Evolutionary conservation across 2,329 filamentous ascomycete species (phyloP), one percentile per base, ranked within the genome.

Genomic region (Cercospora brassicicola): DNA sequence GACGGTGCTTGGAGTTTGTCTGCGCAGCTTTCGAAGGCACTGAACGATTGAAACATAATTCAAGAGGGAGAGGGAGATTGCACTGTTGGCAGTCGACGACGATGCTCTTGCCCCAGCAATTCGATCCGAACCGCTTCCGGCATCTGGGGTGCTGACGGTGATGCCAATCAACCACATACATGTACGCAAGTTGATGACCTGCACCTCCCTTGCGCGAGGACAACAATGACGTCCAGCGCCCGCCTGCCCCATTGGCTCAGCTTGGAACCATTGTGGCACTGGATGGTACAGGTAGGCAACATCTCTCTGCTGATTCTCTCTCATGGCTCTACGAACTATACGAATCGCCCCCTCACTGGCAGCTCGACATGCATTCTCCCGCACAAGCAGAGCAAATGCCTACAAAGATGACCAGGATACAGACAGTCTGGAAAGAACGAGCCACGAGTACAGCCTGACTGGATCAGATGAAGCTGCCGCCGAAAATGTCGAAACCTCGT

Each of bases 351-450:
- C 33, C 4, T 18, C 62, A 11, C 5, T 10, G 23, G 28, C 48
- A 15, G 48, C 62, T 4, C 53, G 48, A 11, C 48, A 42, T 11
- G 7, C 62, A 18, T 64, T 64, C 11, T 42, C 62, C 13, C 23
- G 2, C 26, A 53, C 62, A n/a, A 28, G 28, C n/a, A 42, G 20
- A 56, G 10, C 51, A 15, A 20, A 18, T 30, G 62, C 53, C 18
- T 64, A 51, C 26, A 64, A 64, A 33, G 62, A 64, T n/a, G 31
- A 36, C 13, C 62, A 64, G 13, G 51, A 64, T 28, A 64, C 45
- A 28, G 62, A 57, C 18, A 57, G 62, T 11, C 13, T 64, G 48
- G 18, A 45, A 31, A 20, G 48, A 10, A 51, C 45, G 23, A 56
- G 62, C 31, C 48, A 57, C 30, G 62, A 64, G 31, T 56, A 64